phyloP scores from a whole-genome alignment of 257 asterid genomes.

The Solanum chaucha region DNA sequence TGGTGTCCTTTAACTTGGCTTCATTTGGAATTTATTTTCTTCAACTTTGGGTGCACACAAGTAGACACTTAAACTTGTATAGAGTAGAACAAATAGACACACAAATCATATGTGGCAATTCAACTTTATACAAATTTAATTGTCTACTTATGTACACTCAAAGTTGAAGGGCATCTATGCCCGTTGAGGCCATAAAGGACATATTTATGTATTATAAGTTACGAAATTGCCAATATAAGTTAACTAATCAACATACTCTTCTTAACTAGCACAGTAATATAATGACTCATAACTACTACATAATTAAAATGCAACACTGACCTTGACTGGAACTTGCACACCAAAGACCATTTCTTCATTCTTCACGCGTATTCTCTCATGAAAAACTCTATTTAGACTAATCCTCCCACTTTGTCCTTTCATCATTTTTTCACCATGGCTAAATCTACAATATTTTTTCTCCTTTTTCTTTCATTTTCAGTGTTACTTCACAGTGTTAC shows the following conservation, averaged over 20 bases:
- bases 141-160: no score
- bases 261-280: not conserved
- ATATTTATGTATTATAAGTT: not conserved
- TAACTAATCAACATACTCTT: not conserved
- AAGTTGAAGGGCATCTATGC: not conserved
- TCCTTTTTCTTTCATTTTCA: not conserved
- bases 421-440: not conserved
- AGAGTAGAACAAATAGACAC: no score
- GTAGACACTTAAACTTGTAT: not conserved
- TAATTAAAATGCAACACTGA: not conserved
- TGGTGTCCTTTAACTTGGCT: no score
- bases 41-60: no score
- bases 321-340: not conserved
- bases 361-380: not conserved
- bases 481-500: not conserved
- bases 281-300: not conserved
- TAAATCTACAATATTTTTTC: not conserved
- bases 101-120: no score
- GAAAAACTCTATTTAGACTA: not conserved
- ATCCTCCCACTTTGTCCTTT: not conserved
- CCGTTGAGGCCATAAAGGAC: not conserved
- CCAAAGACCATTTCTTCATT: not conserved
- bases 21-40: no score
- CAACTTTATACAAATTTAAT: no score
- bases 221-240: not conserved